These are phyloP conservation scores for Hemileccinum rubropunctum DNA, from an alignment of 768 basidiomycete genomes.

Conservation along the genomic window DNA sequence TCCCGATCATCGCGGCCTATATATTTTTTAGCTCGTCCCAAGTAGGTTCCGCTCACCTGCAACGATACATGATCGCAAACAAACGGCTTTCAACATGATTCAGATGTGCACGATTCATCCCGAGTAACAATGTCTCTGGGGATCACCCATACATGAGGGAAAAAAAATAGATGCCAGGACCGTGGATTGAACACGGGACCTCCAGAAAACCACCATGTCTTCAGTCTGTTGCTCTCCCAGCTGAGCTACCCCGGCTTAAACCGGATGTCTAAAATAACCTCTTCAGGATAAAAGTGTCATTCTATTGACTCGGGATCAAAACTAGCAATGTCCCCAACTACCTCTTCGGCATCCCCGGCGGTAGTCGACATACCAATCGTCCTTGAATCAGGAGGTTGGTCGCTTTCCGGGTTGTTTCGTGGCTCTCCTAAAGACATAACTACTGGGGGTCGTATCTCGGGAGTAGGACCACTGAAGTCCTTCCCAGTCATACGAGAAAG, in stretches of 20 bases:
- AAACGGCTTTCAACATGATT: too few relatives aligned
- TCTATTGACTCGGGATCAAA: slow-evolving; percentile 13
- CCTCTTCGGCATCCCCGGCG: slow-evolving; percentile 27
- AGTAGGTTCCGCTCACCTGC: too few relatives aligned
- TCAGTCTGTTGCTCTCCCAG: slow-evolving; percentile 77
- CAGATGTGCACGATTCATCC: too few relatives aligned
- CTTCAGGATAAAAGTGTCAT: neutral
- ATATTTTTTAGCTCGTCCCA: too few relatives aligned
- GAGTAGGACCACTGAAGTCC: slow-evolving; percentile 80
- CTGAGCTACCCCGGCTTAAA: slow-evolving; percentile 63
- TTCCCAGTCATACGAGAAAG: slow-evolving; percentile 80
- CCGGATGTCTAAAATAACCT: neutral
- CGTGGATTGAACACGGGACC: slow-evolving; percentile 58
- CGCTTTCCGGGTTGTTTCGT: too few relatives aligned
- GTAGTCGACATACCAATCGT: slow-evolving; percentile 36
- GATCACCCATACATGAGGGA: neutral
- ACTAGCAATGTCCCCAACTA: slow-evolving; percentile 30
- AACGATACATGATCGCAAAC: too few relatives aligned
- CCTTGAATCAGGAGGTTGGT: too few relatives aligned
- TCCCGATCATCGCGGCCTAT: too few relatives aligned
- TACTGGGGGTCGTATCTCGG: slow-evolving; percentile 54
- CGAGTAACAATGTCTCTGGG: too few relatives aligned
- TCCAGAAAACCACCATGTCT: slow-evolving; percentile 41
- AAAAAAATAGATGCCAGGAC: slow-evolving; percentile 42
- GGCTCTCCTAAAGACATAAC: slow-evolving; percentile 34